Conservation (phyloP, 257 asterid species). For the Capsicum baccatum region DNA sequence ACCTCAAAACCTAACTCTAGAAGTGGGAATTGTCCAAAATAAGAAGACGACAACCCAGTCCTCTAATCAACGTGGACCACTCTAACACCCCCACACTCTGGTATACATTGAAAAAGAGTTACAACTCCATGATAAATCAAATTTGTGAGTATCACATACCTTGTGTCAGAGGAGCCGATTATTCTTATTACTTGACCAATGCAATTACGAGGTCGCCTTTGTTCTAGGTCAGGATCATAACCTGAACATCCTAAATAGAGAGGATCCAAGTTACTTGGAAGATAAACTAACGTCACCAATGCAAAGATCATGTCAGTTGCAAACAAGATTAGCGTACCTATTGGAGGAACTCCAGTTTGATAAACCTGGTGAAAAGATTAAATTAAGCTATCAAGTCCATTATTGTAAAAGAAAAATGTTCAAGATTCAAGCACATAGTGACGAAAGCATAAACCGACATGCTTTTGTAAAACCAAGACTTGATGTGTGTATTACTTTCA, state of each 20-base stretch:
- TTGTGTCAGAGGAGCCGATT: slow-evolving; percentile 52
- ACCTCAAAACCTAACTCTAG: neutral
- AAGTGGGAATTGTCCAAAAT: neutral
- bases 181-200: slow-evolving; percentile 72
- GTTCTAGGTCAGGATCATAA: slow-evolving; percentile 46
- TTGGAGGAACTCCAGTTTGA: slow-evolving; percentile 10
- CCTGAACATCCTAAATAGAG: slow-evolving; percentile 53
- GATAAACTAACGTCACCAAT: neutral
- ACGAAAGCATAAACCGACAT: neutral
- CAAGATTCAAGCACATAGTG: neutral
- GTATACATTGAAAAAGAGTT: neutral
- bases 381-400: neutral
- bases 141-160: slow-evolving; percentile 45
- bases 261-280: slow-evolving; percentile 13
- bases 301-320: neutral
- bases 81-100: neutral
- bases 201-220: slow-evolving; percentile 60
- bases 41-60: slow-evolving; percentile 21
- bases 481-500: neutral
- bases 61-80: neutral
- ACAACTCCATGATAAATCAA: slow-evolving; percentile 1
- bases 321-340: slow-evolving; percentile 19
- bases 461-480: neutral
- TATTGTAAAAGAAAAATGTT: slow-evolving; percentile 24
- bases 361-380: slow-evolving; percentile 9